These are phyloP conservation scores for Blastobotrys mokoenaii DNA, from an alignment of 805 yeast species.

Conservation along the genomic window DNA sequence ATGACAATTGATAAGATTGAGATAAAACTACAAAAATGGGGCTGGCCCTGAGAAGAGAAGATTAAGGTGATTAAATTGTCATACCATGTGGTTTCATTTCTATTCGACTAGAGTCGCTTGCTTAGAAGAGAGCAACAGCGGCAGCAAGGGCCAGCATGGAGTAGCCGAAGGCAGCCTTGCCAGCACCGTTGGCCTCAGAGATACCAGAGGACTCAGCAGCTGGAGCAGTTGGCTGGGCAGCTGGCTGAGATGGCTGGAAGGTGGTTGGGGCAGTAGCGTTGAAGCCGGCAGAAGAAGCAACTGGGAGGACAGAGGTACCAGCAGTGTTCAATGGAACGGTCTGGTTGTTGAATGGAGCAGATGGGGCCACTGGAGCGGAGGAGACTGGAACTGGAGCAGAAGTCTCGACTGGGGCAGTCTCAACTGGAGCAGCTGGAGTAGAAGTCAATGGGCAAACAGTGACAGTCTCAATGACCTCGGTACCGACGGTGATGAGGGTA, in stretches of 20 bases:
- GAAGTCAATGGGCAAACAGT: conserved; percentile 2
- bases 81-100: not conserved
- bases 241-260: not conserved
- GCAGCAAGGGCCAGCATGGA: conserved; percentile 1
- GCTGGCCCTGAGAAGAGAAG: too few species aligned
- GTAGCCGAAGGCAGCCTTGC: conserved; percentile 2
- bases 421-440: conserved; percentile 1
- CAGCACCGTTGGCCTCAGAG: conserved; percentile 3
- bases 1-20: not conserved
- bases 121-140: conserved; percentile 2
- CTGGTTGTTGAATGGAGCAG: conserved; percentile 1
- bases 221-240: conserved; percentile 3
- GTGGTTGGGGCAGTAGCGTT: conserved; percentile 1
- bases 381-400: conserved; percentile 4
- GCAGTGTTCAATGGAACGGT: conserved; percentile 2
- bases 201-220: conserved; percentile 2
- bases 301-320: not conserved
- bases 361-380: conserved; percentile 1
- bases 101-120: too few species aligned
- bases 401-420: not conserved
- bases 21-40: not conserved
- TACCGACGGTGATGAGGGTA: not conserved
- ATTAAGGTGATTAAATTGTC: not conserved
- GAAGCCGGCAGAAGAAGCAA: conserved; percentile 1
- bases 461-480: conserved; percentile 1